Percentiles rank a stretch among this genome's conserved stretches.
Evolutionary conservation across 1,139 yeast species (phyloP).

Genomic region (Geotrichum phurueaensis): DNA sequence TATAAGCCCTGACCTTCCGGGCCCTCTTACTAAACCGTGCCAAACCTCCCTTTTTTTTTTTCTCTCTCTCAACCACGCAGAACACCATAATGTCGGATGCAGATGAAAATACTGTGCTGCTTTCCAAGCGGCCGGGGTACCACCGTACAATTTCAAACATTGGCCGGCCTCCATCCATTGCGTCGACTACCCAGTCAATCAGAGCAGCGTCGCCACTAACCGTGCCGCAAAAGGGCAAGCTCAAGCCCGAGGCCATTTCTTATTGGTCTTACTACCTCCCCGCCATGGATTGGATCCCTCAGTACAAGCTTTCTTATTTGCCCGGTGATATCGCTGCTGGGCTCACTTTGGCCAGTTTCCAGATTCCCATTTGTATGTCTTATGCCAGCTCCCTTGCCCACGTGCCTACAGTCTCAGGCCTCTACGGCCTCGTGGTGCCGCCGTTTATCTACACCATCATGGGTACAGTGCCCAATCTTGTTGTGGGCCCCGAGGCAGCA

Average conservation of each 20-base stretch:
- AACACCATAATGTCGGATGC: neutral
- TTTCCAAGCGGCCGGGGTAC: slow-evolving; percentile 15
- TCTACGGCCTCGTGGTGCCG: slow-evolving; percentile 73
- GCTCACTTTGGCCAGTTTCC: slow-evolving; percentile 81
- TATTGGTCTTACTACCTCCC: slow-evolving; percentile 70
- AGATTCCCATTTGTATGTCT: slow-evolving; percentile 81
- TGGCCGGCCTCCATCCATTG: slow-evolving; percentile 2
- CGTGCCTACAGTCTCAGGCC: slow-evolving; percentile 82
- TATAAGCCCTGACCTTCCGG: neutral
- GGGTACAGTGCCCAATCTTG: slow-evolving; percentile 94
- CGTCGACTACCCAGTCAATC: slow-evolving; percentile 2
- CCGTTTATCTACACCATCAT: slow-evolving; percentile 76
- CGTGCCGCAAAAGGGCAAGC: slow-evolving; percentile 16
- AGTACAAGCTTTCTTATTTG: slow-evolving; percentile 49
- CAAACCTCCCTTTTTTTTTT: no score
- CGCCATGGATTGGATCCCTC: slow-evolving; percentile 68
- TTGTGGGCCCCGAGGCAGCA: slow-evolving; percentile 96
- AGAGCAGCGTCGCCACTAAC: slow-evolving; percentile 8
- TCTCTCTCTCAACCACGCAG: neutral
- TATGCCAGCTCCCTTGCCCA: slow-evolving; percentile 88
- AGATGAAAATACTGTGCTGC: slow-evolving; percentile 7
- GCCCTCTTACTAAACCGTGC: neutral
- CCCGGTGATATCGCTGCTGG: slow-evolving; percentile 83
- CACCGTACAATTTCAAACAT: slow-evolving; percentile 17
- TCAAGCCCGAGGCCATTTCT: slow-evolving; percentile 23